Percentiles rank a stretch among this genome's conserved stretches.
Conservation (phyloP, 768 basidiomycete species). For the Vararia minispora region DNA sequence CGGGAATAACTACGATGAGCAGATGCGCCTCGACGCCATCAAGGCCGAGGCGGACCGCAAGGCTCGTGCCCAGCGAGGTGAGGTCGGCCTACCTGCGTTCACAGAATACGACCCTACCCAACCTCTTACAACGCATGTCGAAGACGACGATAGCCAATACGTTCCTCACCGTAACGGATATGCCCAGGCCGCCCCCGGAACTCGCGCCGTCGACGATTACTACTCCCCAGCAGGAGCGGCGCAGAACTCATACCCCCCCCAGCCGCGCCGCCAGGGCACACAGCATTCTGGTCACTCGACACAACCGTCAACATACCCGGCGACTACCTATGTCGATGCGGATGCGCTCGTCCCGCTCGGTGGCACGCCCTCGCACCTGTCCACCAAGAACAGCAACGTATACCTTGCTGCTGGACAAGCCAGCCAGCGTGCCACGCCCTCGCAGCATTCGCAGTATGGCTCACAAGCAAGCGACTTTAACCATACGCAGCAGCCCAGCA, state of each 20-base stretch:
- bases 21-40: conserved; percentile 72
- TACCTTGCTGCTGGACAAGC: conserved; percentile 23
- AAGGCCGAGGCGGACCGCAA: conserved; percentile 83
- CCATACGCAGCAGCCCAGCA: conserved; percentile 19
- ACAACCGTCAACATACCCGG: conserved; percentile 31
- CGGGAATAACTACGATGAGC: conserved; percentile 38
- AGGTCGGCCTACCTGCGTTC: conserved; percentile 68
- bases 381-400: neutral
- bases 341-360: conserved; percentile 15
- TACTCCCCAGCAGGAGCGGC: conserved; percentile 31
- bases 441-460: too few species aligned
- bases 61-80: conserved; percentile 45
- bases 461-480: conserved; percentile 17
- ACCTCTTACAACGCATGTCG: conserved; percentile 51
- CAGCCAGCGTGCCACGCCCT: too few species aligned
- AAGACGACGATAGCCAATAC: conserved; percentile 32
- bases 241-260: conserved; percentile 36
- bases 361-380: conserved; percentile 1
- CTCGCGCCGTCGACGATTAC: conserved; percentile 68
- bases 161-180: conserved; percentile 36
- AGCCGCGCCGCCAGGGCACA: conserved; percentile 20
- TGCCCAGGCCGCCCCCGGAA: conserved; percentile 48
- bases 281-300: conserved; percentile 28
- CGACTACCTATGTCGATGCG: conserved; percentile 23
- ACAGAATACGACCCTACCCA: conserved; percentile 48